Evolutionary conservation across 441 rosid genomes (phyloP), one percentile per base, ranked within the genome.

Genomic region (Populus hybrid): DNA sequence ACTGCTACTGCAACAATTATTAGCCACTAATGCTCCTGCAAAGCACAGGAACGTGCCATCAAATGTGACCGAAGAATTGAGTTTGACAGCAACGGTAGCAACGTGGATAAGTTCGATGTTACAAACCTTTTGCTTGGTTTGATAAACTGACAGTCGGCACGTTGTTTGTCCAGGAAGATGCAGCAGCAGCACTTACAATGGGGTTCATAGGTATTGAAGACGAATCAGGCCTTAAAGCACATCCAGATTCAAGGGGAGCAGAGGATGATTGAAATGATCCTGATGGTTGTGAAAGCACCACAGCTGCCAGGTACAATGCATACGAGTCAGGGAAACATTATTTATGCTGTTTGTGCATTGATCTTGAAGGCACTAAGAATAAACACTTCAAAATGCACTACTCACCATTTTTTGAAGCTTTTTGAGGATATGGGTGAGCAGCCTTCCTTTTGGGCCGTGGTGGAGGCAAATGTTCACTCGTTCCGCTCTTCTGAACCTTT

Each of bases 361-460:
- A 63, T 35, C 36, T 76, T 38, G 34, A 6, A 53, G 21, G 61
- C n/a, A 18, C 50, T 16, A 71, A 69, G 19, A 68, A 35, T 23
- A 59, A 50, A 50, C 14, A 32, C 18, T 6, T 16, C n/a, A 16
- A 72, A 69, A 72, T 34, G 23, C 23, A 23, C 38, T 10, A 38
- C 76, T 75, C 10, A 92, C 98, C 91, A 75, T 77, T 87, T 88
- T 89, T 91, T 34, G 91, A 85, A 70, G 97, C 97, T 75, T 94
- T 94, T 36, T 90, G 97, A 71, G 98, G 98, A 83, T 94, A 94
- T 11, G 98, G 98, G 84, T 91, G 98, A 81, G 84, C 82, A 40
- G 98, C 98, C 87, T 94, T 94, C 32, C 32, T 30, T 30, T 30
- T 30, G 4, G 32, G 32, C 32, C 32, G 32, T 30, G 32, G 32